Base-by-base conservation (phyloP, 108 stramenopile species). In the Nannochloropsis oceanica region DNA sequence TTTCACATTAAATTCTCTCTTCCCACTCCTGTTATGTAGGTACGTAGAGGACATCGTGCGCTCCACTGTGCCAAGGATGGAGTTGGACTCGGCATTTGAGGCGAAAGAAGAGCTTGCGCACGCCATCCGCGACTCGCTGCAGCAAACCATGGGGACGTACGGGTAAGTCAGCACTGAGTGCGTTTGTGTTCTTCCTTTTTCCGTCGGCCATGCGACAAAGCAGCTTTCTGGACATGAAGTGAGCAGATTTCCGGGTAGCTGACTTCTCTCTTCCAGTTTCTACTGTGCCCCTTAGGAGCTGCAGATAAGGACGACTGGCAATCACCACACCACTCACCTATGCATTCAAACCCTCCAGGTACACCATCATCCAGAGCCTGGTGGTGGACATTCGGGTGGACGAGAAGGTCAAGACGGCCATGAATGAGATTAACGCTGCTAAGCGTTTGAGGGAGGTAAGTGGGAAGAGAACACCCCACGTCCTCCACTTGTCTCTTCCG, bases 371-470 rank as follows among this genome's bases (percentile, higher is more conserved):
- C 0, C 87, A 91, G 84, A 94, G 95, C 14, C 92, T 99, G 14
- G 95, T 99, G n/a, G 97, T 96, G 22, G 98, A 99, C 92, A 87
- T 99, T 42, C 80, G 92, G 34, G 97, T 97, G 13, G 96, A 96
- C 91, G 12, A 85, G 44, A 93, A 93, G 79, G 96, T 97, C 90
- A 97, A 97, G 94, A 73, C 59, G n/a, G 93, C 94, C 44, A 99
- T 99, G 98, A 99, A 99, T 86, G 97, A 97, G 90, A 99, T 99
- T 92, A 99, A 99, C 85, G 97, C 93, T 20, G 93, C 94, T 88
- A 98, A 97, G 92, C 93, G 97, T 27, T 86, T 97, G 42, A 95
- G 97, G 84, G 96, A 92, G 90, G 34, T 34, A 34, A 5, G 34
- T 34, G 34, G 34, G 34, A 34, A 34, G 34, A 34, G 34, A 34